Conservation (phyloP, 2,329 filamentous ascomycete species). For the Fusarium pilosicola region DNA sequence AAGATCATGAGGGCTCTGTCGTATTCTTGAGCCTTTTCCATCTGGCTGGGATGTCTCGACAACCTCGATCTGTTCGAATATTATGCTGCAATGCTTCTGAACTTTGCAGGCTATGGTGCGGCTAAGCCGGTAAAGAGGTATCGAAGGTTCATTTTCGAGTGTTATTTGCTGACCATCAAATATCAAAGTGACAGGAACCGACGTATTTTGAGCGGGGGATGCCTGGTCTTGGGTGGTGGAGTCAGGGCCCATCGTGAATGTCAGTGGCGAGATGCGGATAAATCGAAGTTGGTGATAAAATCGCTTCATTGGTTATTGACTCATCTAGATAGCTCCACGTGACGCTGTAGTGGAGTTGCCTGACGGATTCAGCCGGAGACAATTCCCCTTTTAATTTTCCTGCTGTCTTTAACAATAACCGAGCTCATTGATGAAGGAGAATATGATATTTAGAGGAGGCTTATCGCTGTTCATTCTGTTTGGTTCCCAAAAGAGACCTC, state of each 20-base stretch:
- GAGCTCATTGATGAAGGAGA: too few species aligned
- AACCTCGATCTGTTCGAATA: conserved; percentile 22
- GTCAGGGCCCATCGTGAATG: neutral
- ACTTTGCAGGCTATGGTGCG: neutral
- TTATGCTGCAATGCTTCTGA: conserved; percentile 12
- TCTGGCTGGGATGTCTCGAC: neutral
- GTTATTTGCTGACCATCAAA: conserved; percentile 14
- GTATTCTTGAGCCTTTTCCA: neutral
- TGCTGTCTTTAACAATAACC: accelerated
- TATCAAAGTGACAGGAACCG: neutral
- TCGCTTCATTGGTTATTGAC: neutral
- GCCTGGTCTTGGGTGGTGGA: neutral
- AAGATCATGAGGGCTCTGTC: neutral
- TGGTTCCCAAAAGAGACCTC: neutral
- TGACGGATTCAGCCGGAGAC: neutral
- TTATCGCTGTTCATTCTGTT: accelerated
- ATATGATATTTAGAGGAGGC: too few species aligned
- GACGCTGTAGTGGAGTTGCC: neutral
- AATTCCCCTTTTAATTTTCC: neutral
- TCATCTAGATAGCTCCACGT: neutral
- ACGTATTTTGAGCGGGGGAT: accelerated
- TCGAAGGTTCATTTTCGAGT: neutral
- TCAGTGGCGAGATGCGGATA: neutral
- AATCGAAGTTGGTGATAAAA: neutral
- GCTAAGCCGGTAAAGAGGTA: conserved; percentile 26